phyloP scores from a whole-genome alignment of 306 rosid species.

The Echinosophora koreensis region DNA sequence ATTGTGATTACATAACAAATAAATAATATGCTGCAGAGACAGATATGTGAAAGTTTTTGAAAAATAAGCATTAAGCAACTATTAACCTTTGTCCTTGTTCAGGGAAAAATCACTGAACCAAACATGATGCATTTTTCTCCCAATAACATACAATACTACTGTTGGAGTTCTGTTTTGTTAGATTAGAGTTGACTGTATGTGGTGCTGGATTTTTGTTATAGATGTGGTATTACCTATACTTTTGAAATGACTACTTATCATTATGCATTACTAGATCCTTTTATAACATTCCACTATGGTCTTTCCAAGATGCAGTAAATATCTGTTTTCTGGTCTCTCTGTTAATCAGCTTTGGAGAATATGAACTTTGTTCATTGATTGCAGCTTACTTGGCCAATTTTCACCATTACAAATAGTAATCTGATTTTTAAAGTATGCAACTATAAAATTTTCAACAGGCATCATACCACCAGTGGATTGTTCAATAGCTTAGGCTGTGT shows the following conservation, averaged over 20 bases:
- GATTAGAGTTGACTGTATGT: background rate
- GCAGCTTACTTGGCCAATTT: background rate
- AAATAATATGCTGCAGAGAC: background rate
- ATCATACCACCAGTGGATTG: background rate
- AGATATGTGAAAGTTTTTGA: background rate
- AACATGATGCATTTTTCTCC: background rate
- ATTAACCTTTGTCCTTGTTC: background rate
- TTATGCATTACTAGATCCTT: background rate
- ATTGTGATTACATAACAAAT: background rate
- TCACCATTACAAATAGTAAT: background rate
- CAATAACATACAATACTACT: background rate
- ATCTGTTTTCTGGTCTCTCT: slow-evolving; percentile 12
- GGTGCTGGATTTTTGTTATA: background rate
- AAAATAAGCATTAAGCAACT: background rate
- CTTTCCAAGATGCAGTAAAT: background rate
- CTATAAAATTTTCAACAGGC: slow-evolving; percentile 1
- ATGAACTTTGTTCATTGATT: background rate
- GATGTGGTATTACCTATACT: background rate
- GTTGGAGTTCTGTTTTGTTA: background rate
- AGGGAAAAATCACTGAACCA: background rate
- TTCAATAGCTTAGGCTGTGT: background rate
- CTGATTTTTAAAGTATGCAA: background rate
- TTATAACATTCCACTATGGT: background rate
- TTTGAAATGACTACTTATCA: slow-evolving; percentile 21
- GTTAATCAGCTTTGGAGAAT: background rate